Evolutionary conservation across 2,329 filamentous ascomycete genomes (phyloP), one percentile per base, ranked within the genome.

Genomic region (Pseudocercospora crystallina): DNA sequence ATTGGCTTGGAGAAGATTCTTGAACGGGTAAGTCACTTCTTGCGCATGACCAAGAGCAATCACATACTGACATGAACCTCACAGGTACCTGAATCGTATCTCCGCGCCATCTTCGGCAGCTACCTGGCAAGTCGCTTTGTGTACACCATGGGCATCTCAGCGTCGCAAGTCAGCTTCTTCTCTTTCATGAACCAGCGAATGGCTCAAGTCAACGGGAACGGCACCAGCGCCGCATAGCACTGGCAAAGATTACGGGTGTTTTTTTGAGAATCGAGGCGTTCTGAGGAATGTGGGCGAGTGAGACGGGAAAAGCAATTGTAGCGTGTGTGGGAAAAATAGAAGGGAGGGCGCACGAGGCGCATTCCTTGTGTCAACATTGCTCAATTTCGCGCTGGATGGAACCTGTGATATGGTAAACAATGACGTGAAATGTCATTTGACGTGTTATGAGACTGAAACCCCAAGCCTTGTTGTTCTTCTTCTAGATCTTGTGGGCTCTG

Each of bases 141-240:
- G 35, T 99, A 99, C 72, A 84, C 95, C 70, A 94, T 92, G 69
- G 94, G 94, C 65, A 91, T 90, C 69, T 86, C 83, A 60, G 91
- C 94, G 5, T 94, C 87, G 76, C 92, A 96, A 66, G 97, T 99
- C 76, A 90, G 92, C 34, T 99, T 99, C 80, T 99, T 95, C 73
- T 90, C 95, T 70, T 99, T 97, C 62, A 78, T 78, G 75, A 77
- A 74, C 64, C 70, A 75, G 61, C 67, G 75, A 17, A 77, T 76
- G 70, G 65, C 66, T 10, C 49, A 49, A 33, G 46, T 53, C 45
- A 53, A 53, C 11, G 46, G 51, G 20, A 26, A 26, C 20, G 20
- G 20, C 20, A 26, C 7, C n/a, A 13, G 30, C 13, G 32, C 46
- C 8, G 17, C 46, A 35, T 49, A 49, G 26, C n/a, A 35, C 8